phyloP scores from a whole-genome alignment of 2,329 filamentous ascomycete genomes.

The Emergomyces pasteurianus region DNA sequence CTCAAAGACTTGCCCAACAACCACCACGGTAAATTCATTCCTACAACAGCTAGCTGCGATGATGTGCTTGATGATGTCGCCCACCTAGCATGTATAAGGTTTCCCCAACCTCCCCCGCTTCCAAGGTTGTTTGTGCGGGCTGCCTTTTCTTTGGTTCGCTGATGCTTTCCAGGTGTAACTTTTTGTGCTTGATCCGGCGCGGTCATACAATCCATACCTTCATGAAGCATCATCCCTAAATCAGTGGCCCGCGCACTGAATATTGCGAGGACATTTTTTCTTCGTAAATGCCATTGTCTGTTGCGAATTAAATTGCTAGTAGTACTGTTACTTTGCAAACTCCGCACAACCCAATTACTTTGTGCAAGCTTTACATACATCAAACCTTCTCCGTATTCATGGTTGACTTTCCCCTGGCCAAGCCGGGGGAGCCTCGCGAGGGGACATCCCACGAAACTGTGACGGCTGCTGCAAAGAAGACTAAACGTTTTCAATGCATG shows the following conservation, averaged over 20 bases:
- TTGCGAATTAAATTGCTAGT: too few relatives aligned
- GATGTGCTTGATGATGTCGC: neutral
- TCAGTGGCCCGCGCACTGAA: neutral
- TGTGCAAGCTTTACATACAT: neutral
- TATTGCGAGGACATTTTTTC: neutral
- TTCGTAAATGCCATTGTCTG: neutral
- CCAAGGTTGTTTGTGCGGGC: neutral
- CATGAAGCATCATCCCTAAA: neutral
- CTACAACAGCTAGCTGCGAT: neutral
- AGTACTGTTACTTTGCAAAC: too few relatives aligned
- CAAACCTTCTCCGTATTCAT: neutral
- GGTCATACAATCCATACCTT: neutral
- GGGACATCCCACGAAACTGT: neutral
- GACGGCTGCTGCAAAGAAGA: neutral
- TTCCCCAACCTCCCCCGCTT: neutral
- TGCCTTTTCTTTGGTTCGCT: neutral
- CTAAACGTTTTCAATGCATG: constrained; percentile 1
- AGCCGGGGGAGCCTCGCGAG: neutral
- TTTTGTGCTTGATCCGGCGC: neutral
- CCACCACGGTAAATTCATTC: neutral
- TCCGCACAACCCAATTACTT: neutral
- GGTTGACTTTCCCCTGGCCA: neutral
- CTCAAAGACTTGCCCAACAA: neutral
- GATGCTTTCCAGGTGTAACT: neutral
- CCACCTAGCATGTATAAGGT: neutral